phyloP scores from a whole-genome alignment of 164 flowering plant species.

The Berberis thunbergii region DNA sequence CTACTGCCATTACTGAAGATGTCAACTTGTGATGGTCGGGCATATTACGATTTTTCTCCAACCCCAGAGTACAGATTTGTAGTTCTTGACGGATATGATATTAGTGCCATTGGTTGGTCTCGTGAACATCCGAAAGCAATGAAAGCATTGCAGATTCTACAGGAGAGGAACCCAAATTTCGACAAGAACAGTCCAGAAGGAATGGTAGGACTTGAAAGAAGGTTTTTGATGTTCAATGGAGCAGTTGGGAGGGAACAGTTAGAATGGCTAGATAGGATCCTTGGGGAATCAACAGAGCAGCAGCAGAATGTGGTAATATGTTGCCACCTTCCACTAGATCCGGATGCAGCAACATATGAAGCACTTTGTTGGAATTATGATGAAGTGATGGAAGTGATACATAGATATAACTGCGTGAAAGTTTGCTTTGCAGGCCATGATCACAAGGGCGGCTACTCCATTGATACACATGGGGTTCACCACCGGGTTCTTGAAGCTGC shows the following conservation, averaged over 20 bases:
- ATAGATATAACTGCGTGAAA: conserved; percentile 66
- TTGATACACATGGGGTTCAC: conserved; percentile 79
- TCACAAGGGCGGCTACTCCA: conserved; percentile 71
- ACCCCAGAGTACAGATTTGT: conserved; percentile 67
- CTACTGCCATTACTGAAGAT: conserved; percentile 66
- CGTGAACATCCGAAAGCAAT: conserved; percentile 55
- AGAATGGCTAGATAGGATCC: conserved; percentile 59
- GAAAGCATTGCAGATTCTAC: conserved; percentile 47
- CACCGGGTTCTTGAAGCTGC: conserved; percentile 91
- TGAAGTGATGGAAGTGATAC: conserved; percentile 79
- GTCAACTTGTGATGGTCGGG: conserved; percentile 33
- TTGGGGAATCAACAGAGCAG: conserved; percentile 46
- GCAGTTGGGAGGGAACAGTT: conserved; percentile 74
- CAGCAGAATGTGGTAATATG: conserved; percentile 77
- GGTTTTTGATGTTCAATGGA: conserved; percentile 88
- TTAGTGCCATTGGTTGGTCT: conserved; percentile 93
- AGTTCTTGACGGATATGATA: conserved; percentile 87
- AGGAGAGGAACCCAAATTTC: conserved; percentile 64
- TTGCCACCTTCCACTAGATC: conserved; percentile 79
- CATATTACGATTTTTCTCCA: conserved; percentile 82
- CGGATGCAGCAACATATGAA: conserved; percentile 44
- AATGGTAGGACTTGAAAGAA: conserved; percentile 52
- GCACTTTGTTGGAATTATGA: conserved; percentile 87
- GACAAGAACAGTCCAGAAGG: conserved; percentile 80
- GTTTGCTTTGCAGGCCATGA: conserved; percentile 86